phyloP scores from a whole-genome alignment of 2,329 filamentous ascomycete species.

The Calonectria pauciramosa region DNA sequence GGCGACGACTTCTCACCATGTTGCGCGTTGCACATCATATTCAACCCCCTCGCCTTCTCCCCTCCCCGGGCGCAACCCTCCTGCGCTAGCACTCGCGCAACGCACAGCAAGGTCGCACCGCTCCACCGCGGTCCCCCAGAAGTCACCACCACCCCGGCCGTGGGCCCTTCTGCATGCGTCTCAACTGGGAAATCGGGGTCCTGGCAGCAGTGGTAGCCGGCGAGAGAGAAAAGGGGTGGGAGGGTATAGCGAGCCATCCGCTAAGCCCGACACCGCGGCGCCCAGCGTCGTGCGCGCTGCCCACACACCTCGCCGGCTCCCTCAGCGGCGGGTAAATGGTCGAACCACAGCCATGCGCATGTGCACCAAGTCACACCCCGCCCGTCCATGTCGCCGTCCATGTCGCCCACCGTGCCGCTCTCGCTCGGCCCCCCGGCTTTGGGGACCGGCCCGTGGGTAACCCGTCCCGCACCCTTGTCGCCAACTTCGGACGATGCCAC shows the following conservation, averaged over 20 bases:
- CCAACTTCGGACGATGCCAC: not conserved
- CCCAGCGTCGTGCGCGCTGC: not conserved
- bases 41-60: not conserved
- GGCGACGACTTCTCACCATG: not conserved
- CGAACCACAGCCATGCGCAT: conserved; percentile 19
- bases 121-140: conserved; percentile 5
- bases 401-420: not conserved
- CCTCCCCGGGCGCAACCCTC: not conserved
- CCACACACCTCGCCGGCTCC: not conserved
- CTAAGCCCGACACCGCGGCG: not conserved
- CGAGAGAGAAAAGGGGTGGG: not conserved
- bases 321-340: not conserved
- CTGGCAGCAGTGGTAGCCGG: not conserved
- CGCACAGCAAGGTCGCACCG: not conserved
- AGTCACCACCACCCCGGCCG: conserved; percentile 5
- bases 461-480: conserved; percentile 15
- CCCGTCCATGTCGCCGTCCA: not conserved
- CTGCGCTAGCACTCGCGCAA: not conserved
- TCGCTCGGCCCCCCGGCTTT: not conserved
- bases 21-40: not conserved
- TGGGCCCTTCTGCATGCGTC: conserved; percentile 6
- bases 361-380: conserved; percentile 4
- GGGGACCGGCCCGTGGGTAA: conserved; percentile 23
- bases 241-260: conserved; percentile 1
- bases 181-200: conserved; percentile 20